Evolutionary conservation across 768 basidiomycete genomes (phyloP).

Genomic region (Hericium coralloides): DNA sequence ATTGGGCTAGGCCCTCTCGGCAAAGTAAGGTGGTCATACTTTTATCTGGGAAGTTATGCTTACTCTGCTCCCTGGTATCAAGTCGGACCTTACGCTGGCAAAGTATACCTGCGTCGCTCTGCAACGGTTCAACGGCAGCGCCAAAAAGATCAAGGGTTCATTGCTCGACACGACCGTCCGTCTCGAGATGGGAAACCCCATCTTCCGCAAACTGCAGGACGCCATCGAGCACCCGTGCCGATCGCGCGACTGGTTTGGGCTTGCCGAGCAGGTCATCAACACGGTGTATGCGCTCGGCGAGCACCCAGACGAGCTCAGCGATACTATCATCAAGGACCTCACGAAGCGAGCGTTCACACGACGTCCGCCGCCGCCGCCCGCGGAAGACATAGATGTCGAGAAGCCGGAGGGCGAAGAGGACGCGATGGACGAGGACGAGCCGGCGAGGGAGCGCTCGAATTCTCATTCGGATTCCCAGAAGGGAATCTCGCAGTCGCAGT

Average conservation of each 20-base stretch:
- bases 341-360: constrained; percentile 56
- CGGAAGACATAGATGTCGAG: constrained; percentile 11
- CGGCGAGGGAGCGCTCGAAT: too few relatives aligned
- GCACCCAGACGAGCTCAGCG: constrained; percentile 82
- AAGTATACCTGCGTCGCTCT: constrained; percentile 91
- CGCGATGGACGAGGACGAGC: constrained; percentile 47
- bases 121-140: constrained; percentile 87
- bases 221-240: constrained; percentile 74
- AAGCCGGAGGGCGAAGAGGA: constrained; percentile 31
- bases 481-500: constrained; percentile 6
- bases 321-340: constrained; percentile 74
- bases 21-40: constrained; percentile 40
- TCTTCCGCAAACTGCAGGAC: constrained; percentile 78
- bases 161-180: constrained; percentile 80
- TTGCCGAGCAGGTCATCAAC: constrained; percentile 96
- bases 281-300: constrained; percentile 92
- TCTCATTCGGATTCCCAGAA: constrained; percentile 17
- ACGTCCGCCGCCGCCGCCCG: constrained; percentile 14
- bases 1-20: constrained; percentile 82
- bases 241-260: constrained; percentile 91
- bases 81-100: constrained; percentile 86
- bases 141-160: constrained; percentile 97
- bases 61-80: neutral
- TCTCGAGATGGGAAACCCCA: constrained; percentile 75
- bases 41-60: neutral